phyloP scores from a whole-genome alignment of 257 asterid genomes.

The Prunella vulgaris region DNA sequence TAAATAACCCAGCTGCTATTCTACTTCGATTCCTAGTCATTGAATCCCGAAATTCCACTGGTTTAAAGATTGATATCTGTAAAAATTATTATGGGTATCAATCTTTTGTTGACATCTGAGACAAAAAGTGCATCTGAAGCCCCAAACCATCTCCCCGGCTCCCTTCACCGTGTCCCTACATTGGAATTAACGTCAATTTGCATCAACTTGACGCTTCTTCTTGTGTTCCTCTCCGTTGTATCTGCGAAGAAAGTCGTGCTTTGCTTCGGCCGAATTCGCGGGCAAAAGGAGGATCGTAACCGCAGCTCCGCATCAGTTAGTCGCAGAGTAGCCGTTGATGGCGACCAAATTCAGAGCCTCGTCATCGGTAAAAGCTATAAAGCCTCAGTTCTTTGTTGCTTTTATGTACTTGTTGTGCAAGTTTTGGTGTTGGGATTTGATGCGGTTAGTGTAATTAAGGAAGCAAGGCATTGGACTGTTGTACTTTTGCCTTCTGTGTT shows the following conservation, averaged over 20 bases:
- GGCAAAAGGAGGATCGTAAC: conserved; percentile 42
- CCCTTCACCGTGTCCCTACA: conserved; percentile 42
- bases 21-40: conserved; percentile 23
- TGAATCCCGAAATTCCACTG: conserved; percentile 26
- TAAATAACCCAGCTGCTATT: conserved; percentile 11
- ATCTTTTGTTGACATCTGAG: conserved; percentile 35
- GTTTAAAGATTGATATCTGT: conserved; percentile 55
- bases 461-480: conserved; percentile 42
- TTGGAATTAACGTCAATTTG: conserved; percentile 74
- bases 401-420: conserved; percentile 61
- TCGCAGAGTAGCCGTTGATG: conserved; percentile 25
- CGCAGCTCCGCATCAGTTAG: conserved; percentile 29
- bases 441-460: conserved; percentile 41
- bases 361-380: conserved; percentile 54
- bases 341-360: conserved; percentile 46
- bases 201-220: conserved; percentile 66
- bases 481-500: conserved; percentile 55
- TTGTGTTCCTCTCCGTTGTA: conserved; percentile 57
- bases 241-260: conserved; percentile 57
- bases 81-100: conserved; percentile 60
- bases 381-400: conserved; percentile 57
- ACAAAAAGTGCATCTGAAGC: no score
- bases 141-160: conserved; percentile 25
- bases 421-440: conserved; percentile 60
- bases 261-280: conserved; percentile 56